Percentiles rank a stretch among this genome's conserved stretches.
Conservation (phyloP, 495 filamentous ascomycete genomes). For the Aspergillus steynii region DNA sequence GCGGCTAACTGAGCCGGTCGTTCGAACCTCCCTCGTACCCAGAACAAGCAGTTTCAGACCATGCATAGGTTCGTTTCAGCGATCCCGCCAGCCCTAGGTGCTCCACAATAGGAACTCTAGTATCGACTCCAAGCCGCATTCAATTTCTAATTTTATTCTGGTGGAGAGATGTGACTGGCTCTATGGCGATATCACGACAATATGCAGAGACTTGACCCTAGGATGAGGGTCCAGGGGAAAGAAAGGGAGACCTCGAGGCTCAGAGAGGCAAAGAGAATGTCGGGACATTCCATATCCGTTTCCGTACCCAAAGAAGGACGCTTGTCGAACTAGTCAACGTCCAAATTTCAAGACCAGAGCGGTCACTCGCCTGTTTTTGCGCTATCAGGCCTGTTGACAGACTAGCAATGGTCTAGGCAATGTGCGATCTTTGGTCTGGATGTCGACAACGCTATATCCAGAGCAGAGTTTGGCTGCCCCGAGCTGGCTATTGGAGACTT, state of each 20-base stretch:
- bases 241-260: no score
- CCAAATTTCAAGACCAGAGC: background rate
- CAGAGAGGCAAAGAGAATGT: background rate
- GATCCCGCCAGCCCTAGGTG: background rate
- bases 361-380: background rate
- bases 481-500: background rate
- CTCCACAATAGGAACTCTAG: background rate
- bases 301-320: background rate
- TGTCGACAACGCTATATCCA: background rate
- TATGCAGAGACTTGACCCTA: background rate
- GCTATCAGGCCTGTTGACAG: background rate
- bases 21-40: background rate
- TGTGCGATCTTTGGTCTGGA: background rate
- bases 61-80: background rate
- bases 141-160: background rate
- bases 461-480: background rate
- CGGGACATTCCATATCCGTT: background rate
- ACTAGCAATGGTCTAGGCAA: background rate
- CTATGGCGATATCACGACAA: background rate
- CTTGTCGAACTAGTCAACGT: background rate
- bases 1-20: background rate
- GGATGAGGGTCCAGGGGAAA: background rate
- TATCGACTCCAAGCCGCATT: background rate
- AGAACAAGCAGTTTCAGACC: background rate
- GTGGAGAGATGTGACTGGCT: background rate